phyloP scores from a whole-genome alignment of 768 basidiomycete species.

The Kwoniella europaea region DNA sequence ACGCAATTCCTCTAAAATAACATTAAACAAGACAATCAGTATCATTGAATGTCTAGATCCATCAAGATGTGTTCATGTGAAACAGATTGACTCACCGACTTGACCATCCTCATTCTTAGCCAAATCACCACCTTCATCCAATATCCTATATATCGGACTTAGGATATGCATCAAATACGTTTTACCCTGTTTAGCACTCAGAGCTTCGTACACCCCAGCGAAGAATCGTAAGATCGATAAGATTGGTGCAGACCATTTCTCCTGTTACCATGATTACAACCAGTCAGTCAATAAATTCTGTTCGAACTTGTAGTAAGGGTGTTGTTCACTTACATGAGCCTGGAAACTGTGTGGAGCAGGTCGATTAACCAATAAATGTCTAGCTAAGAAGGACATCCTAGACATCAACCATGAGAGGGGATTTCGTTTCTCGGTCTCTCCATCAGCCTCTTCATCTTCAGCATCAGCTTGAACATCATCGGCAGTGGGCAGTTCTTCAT shows the following conservation, averaged over 20 bases:
- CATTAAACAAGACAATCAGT: too few relatives aligned
- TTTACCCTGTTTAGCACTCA: conserved; percentile 68
- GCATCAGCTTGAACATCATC: conserved; percentile 37
- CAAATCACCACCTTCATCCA: conserved; percentile 71
- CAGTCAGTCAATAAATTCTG: too few relatives aligned
- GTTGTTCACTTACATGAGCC: conserved; percentile 21
- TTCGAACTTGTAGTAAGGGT: too few relatives aligned
- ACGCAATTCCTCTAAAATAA: conserved; percentile 74
- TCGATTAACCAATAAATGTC: conserved; percentile 50
- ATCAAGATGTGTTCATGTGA: neutral
- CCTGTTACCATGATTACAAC: conserved; percentile 49
- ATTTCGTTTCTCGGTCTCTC: conserved; percentile 47
- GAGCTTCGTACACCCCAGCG: conserved; percentile 80
- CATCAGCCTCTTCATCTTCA: conserved; percentile 40
- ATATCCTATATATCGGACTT: conserved; percentile 81
- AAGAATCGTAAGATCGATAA: conserved; percentile 86
- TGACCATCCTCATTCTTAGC: conserved; percentile 31
- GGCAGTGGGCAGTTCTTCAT: neutral
- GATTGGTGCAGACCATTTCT: conserved; percentile 82
- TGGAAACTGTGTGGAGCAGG: conserved; percentile 37
- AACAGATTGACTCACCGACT: conserved; percentile 34
- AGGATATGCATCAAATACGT: conserved; percentile 81
- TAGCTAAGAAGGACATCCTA: conserved; percentile 82
- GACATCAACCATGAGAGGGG: conserved; percentile 93
- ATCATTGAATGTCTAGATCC: too few relatives aligned